Evolutionary conservation across 2,329 filamentous ascomycete species (phyloP), one percentile per base, ranked within the genome.

Genomic region (Pseudofabraea citricarpa): DNA sequence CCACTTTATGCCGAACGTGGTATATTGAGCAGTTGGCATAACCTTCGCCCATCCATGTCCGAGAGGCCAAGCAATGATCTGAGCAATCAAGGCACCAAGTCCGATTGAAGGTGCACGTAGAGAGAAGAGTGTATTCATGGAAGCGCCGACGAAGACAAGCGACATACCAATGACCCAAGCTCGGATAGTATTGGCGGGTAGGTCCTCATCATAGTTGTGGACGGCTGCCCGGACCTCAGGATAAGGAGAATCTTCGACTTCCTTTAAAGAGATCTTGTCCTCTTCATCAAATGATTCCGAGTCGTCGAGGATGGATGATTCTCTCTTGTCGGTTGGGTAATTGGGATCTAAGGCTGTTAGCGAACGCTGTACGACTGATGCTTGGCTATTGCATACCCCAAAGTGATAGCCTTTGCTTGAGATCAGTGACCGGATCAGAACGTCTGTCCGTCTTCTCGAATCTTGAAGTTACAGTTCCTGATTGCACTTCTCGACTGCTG

Each of bases 101-200:
- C 53, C 49, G 10, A 60, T 54, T 8, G 55, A 50, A 27, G 52
- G 54, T 19, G 40, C 46, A 24, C 56, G 51, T 5, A 61, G 53
- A 21, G 53, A 57, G 47, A 61, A 60, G 10, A 61, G 44, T 7
- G 54, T 56, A 29, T 61, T 61, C 35, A 57, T 45, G 6, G 45
- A 50, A 4, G 52, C 43, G 24, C 46, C 50, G 6, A 56, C 42
- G 15, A 54, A 50, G 2, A 50, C 46, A 15, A 83, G 53, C 2
- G 47, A 26, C 22, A 56, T 53, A 3, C 81, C 81, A 47, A 85
- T 82, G 1, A 69, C 70, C 81, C 81, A 85, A 15, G 79, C 80
- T 32, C 81, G 72, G 22, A 83, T 65, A 0, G 82, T 85, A 58
- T 81, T 84, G 64, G 78, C 81, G 1, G 81, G 81, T 20, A 83